Conservation (phyloP, 192 early-diverging fungal genomes). For the Entomortierella parvispora region DNA sequence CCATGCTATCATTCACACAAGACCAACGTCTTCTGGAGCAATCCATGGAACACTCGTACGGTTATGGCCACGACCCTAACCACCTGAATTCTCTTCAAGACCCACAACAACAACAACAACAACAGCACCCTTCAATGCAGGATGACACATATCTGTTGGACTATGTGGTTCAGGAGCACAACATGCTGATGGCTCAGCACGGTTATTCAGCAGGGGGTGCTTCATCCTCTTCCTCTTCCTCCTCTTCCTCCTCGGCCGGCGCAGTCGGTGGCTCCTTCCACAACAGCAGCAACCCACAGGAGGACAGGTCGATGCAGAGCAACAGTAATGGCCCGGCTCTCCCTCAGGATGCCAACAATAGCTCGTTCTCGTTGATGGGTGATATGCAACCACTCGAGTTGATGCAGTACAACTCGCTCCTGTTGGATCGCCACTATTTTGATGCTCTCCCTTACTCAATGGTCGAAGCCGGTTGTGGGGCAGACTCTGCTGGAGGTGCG, state of each 20-base stretch:
- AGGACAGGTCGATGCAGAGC: not conserved
- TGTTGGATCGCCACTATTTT: conserved; percentile 28
- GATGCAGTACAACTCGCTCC: conserved; percentile 47
- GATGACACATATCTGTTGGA: conserved; percentile 35
- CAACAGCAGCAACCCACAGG: conserved; percentile 1
- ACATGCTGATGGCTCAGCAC: conserved; percentile 32
- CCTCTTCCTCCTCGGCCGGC: conserved; percentile 6
- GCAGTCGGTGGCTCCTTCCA: conserved; percentile 3
- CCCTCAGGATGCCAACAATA: not conserved
- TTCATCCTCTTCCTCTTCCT: conserved; percentile 13
- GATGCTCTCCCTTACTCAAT: conserved; percentile 30
- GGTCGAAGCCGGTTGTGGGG: conserved; percentile 25
- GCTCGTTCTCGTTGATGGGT: conserved; percentile 22
- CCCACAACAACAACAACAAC: conserved; percentile 27
- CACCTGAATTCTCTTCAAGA: conserved; percentile 2
- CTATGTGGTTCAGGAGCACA: conserved; percentile 32
- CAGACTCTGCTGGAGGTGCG: conserved; percentile 11
- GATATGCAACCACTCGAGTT: conserved; percentile 38
- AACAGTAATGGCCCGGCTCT: not conserved
- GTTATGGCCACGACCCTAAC: not conserved
- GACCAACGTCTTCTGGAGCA: conserved; percentile 46
- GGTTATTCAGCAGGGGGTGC: conserved; percentile 2
- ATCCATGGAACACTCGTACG: conserved; percentile 7
- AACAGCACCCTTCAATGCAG: conserved; percentile 10
- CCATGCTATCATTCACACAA: conserved; percentile 27